Percentiles rank a stretch among this genome's conserved stretches.
Evolutionary conservation across 495 filamentous ascomycete genomes (phyloP).

Genomic region (Daldinia loculata): DNA sequence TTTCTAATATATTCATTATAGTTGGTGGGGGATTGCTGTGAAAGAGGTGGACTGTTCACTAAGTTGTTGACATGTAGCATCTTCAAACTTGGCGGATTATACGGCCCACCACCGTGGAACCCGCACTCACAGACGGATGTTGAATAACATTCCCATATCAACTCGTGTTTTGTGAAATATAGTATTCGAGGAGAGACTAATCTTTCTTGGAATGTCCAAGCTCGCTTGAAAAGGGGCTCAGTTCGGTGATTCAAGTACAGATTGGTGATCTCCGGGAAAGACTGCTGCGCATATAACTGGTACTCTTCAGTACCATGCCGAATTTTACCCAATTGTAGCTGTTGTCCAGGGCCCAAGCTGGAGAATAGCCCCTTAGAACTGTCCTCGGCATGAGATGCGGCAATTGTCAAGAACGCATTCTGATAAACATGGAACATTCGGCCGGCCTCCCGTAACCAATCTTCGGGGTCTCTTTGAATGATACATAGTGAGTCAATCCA

Average conservation of each 20-base stretch:
- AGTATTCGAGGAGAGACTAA: conserved; percentile 41
- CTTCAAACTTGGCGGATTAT: neutral
- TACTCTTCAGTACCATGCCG: neutral
- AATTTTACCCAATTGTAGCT: neutral
- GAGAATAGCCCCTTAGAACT: conserved; percentile 3
- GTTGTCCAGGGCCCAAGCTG: neutral
- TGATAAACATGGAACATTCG: conserved; percentile 15
- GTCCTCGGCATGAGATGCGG: neutral
- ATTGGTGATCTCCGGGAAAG: neutral
- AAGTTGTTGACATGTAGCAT: neutral
- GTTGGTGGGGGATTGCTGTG: neutral
- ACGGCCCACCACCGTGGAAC: neutral
- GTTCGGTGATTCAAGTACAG: neutral
- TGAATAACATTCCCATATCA: conserved; percentile 43
- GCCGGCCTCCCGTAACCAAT: conserved; percentile 4
- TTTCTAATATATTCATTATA: neutral
- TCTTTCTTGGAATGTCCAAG: conserved; percentile 38
- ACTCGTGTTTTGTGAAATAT: conserved; percentile 34
- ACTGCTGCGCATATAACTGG: conserved; percentile 1
- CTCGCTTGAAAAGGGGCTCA: neutral
- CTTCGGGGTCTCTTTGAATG: conserved; percentile 5
- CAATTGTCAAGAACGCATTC: conserved; percentile 4
- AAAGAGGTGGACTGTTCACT: neutral
- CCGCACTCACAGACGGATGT: conserved; percentile 34
- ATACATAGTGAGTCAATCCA: conserved; percentile 16